Conservation (phyloP, 2,329 filamentous ascomycete species). For the Blastomyces percursus region DNA sequence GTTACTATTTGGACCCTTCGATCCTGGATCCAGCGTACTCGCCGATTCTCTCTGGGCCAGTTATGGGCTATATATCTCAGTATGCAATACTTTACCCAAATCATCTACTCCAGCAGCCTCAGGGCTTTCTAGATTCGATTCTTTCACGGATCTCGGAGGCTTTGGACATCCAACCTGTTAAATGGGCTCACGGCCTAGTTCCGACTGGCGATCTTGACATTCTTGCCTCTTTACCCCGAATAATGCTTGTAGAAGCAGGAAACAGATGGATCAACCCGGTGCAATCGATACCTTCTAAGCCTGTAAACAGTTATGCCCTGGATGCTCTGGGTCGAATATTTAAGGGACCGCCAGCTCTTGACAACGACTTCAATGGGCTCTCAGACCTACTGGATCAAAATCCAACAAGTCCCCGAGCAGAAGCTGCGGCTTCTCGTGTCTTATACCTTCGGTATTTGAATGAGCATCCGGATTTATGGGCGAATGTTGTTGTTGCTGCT, state of each 20-base stretch:
- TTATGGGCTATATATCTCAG: constrained; percentile 47
- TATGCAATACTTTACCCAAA: constrained; percentile 46
- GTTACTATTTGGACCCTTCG: constrained; percentile 42
- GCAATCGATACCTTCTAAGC: constrained; percentile 41
- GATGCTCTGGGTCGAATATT: constrained; percentile 46
- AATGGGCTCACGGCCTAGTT: constrained; percentile 44
- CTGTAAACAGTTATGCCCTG: constrained; percentile 44
- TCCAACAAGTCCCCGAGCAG: constrained; percentile 33
- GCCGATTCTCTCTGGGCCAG: constrained; percentile 43
- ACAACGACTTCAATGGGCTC: not conserved
- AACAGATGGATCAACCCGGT: constrained; percentile 35
- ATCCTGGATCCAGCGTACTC: constrained; percentile 41
- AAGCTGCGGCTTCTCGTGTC: constrained; percentile 44
- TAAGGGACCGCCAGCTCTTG: constrained; percentile 37
- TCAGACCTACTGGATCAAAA: constrained; percentile 21
- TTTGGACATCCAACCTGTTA: constrained; percentile 34
- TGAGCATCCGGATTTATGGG: constrained; percentile 42
- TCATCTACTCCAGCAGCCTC: constrained; percentile 39
- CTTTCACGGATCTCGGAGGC: constrained; percentile 38
- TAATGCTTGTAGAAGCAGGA: constrained; percentile 39
- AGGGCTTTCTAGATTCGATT: constrained; percentile 35
- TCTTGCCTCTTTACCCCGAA: constrained; percentile 47
- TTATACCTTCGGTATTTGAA: constrained; percentile 46
- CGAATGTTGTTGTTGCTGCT: constrained; percentile 42
- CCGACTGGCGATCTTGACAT: constrained; percentile 47